Base-by-base conservation (phyloP, 2,329 filamentous ascomycete species). In the Fusarium sp. region DNA sequence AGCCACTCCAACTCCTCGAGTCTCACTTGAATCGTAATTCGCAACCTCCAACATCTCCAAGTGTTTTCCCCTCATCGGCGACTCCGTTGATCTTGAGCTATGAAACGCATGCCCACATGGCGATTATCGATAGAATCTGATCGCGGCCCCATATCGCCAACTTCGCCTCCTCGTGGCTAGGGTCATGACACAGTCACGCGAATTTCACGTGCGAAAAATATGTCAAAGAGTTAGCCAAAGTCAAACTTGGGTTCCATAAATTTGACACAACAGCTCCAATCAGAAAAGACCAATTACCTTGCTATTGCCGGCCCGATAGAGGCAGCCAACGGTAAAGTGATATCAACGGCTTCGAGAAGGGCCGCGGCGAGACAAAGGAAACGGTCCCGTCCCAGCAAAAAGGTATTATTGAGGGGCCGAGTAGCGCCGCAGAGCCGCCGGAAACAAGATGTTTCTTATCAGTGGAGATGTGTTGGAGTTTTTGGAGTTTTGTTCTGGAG, bases 321-420 rank as follows among this genome's bases (percentile, higher is more conserved):
- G 57, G 33, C 39, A 31, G 44, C 39, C 39, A 63, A 28, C 23
- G 29, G 54, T 35, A 24, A 23, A 23, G 16, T 23, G 38, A 55
- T 44, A 57, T 29, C 31, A 50, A 56, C 50, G 43, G 31, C 41
- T 48, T 39, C 16, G 21, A 63, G 38, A 63, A 56, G 60, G 48
- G 60, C 58, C 58, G 57, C 48, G 38, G 31, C 41, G 35, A 62
- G 35, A 28, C 33, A 57, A 37, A 29, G 48, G 43, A 43, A 63
- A 49, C 42, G 42, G 37, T 38, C 55, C 35, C 35, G 35, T 39
- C 35, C 35, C 20, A 52, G 35, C 35, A 39, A 62, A 43, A 60
- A 37, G 61, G 58, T 48, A 46, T 63, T 65, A 63, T 47, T 68
- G 64, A 68, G 65, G 63, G 65, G 53, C 65, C 63, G 63, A 68